Conservation (phyloP, 1,284 basidiomycete species). For the Agaricales sp. region DNA sequence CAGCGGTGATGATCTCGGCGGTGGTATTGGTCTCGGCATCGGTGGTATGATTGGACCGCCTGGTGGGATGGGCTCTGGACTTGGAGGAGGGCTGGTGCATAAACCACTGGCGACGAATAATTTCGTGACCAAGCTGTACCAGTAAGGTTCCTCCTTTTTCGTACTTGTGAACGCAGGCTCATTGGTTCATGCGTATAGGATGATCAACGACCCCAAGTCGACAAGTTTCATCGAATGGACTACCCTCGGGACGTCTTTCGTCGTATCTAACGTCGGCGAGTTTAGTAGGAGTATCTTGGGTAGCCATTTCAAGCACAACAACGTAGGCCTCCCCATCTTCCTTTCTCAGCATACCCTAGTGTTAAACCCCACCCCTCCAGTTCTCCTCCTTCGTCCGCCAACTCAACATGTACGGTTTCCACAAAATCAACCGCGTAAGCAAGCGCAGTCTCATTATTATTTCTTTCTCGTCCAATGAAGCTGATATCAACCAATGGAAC, state of each 20-base stretch:
- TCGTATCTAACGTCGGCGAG: conserved; percentile 62
- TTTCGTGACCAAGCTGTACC: conserved; percentile 76
- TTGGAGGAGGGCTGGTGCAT: not conserved
- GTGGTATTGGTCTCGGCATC: not conserved
- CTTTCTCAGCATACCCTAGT: conserved; percentile 80
- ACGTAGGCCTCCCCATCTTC: conserved; percentile 93
- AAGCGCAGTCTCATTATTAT: too few species aligned
- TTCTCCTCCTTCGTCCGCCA: conserved; percentile 93
- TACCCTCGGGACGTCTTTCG: conserved; percentile 72
- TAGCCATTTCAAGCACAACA: conserved; percentile 51
- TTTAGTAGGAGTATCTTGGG: conserved; percentile 64
- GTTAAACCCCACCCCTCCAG: conserved; percentile 96
- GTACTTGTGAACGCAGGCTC: not conserved
- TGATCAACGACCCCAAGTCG: conserved; percentile 82
- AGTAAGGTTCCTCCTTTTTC: conserved; percentile 36
- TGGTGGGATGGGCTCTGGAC: not conserved
- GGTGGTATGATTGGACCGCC: not conserved
- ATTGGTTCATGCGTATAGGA: conserved; percentile 36
- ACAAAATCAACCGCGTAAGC: conserved; percentile 91
- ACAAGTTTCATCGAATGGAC: conserved; percentile 86
- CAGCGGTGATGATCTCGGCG: not conserved
- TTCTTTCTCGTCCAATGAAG: conserved; percentile 3
- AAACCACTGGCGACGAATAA: conserved; percentile 69
- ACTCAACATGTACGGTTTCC: conserved; percentile 97
- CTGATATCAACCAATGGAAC: conserved; percentile 5